Evolutionary conservation across 257 asterid genomes (phyloP).

Genomic region (Jasminum sambac): DNA sequence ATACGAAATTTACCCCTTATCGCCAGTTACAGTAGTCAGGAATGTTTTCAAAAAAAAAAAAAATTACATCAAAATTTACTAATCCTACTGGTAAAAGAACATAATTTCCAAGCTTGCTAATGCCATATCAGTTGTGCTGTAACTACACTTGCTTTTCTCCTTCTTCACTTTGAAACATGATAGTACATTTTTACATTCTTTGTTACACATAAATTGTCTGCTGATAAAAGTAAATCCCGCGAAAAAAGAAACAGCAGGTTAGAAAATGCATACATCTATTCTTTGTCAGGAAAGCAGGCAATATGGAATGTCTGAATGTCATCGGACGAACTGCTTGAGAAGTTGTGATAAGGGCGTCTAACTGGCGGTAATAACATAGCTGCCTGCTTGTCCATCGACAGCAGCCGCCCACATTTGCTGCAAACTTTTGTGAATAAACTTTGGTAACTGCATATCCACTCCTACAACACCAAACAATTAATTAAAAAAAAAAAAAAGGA

Average conservation of each 20-base stretch:
- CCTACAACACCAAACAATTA: conserved; percentile 39
- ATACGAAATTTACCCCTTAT: too few species aligned
- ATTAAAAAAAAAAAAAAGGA: not conserved
- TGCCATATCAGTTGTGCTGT: not conserved
- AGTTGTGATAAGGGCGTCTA: conserved; percentile 54
- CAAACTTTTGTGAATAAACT: conserved; percentile 68
- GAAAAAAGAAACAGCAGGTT: not conserved
- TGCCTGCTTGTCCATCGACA: conserved; percentile 78
- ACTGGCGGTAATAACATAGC: conserved; percentile 79
- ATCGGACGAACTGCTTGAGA: conserved; percentile 40
- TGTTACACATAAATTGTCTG: not conserved
- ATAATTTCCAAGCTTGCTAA: not conserved
- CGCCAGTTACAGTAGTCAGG: not conserved
- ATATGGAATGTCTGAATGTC: conserved; percentile 59
- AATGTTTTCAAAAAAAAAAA: not conserved
- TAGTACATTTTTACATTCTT: not conserved
- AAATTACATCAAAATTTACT: not conserved
- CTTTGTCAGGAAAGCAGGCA: conserved; percentile 58
- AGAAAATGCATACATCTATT: conserved; percentile 30
- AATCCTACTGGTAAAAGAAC: not conserved
- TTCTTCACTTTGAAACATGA: not conserved
- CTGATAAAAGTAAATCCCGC: not conserved
- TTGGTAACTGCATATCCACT: conserved; percentile 86
- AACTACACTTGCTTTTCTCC: not conserved
- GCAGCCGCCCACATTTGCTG: conserved; percentile 83